Evolutionary conservation across 495 filamentous ascomycete species (phyloP), one percentile per base, ranked within the genome.

Genomic region (Trichoderma reesei): DNA sequence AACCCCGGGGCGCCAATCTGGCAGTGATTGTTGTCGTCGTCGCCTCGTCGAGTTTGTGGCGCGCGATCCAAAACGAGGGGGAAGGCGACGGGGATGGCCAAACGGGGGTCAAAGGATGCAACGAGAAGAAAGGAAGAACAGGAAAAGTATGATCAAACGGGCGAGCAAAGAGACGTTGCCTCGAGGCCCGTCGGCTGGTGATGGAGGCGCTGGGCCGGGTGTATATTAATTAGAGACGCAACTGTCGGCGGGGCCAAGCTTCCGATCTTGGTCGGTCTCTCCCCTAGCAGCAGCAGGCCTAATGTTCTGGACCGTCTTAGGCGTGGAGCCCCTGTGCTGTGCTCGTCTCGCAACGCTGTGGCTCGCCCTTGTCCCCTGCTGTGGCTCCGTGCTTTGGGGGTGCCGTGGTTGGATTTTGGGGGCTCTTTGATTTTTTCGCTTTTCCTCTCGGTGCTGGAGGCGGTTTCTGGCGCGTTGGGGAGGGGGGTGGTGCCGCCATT

Each of bases 161-260:
- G 51, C 10, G 51, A 56, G 51, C 44, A 48, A 26, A 48, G 20
- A 36, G 51, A 56, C 16, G 51, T 56, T 56, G 51, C 51, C 51
- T 56, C 26, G 51, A 56, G 26, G 51, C 51, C 51, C 20, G 51
- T 56, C 26, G 51, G 14, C 51, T 56, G 51, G 51, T 34, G 51
- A 56, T 56, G 51, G 51, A 31, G 51, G 51, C 51, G 51, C 20
- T 56, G 51, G 51, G 8, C 34, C 31, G 31, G 51, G 16, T 56
- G 51, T 56, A 33, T 56, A 56, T 56, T 56, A 56, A 56, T 56
- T 56, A 56, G 51, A 56, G 51, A 56, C 51, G 51, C 51, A 56
- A 56, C 51, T 56, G 20, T 20, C 26, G 51, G 51, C 51, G 51
- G 51, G 51, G 51, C 51, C 51, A 56, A 56, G 51, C 51, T 56